These are phyloP conservation scores for Metarhizium brunneum DNA, from an alignment of 2,329 filamentous ascomycete species.

Conservation along the genomic window DNA sequence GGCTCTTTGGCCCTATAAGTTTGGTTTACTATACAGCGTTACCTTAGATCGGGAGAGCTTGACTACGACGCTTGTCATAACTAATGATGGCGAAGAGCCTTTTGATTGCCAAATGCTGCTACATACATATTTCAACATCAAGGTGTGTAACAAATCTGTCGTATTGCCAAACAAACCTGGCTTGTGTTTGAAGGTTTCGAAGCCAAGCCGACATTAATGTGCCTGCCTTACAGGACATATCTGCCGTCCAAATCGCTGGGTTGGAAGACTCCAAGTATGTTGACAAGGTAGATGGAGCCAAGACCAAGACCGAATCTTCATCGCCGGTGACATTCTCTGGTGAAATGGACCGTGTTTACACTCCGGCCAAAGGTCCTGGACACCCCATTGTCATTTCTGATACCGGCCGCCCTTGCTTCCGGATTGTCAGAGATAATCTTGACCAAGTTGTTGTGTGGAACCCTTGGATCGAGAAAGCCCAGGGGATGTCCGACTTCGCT, in stretches of 20 bases:
- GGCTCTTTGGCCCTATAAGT: slow-evolving; percentile 75
- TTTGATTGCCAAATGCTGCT: slow-evolving; percentile 90
- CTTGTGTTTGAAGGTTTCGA: background rate
- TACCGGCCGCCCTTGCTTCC: slow-evolving; percentile 55
- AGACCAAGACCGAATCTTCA: slow-evolving; percentile 55
- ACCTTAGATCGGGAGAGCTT: slow-evolving; percentile 68
- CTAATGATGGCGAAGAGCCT: slow-evolving; percentile 71
- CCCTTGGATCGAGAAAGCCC: slow-evolving; percentile 81
- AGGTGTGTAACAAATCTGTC: slow-evolving; percentile 42
- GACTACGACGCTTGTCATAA: slow-evolving; percentile 74
- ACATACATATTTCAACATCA: slow-evolving; percentile 80
- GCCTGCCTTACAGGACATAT: slow-evolving; percentile 59
- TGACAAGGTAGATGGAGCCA: slow-evolving; percentile 69
- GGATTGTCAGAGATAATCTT: slow-evolving; percentile 74
- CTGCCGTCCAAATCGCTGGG: slow-evolving; percentile 60
- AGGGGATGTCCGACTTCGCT: slow-evolving; percentile 74
- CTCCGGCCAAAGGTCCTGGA: slow-evolving; percentile 51
- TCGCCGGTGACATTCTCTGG: slow-evolving; percentile 58
- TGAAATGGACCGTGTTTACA: slow-evolving; percentile 87
- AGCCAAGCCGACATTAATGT: background rate
- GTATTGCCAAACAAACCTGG: background rate
- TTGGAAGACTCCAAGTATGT: slow-evolving; percentile 68
- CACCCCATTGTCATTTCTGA: slow-evolving; percentile 52
- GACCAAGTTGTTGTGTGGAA: slow-evolving; percentile 94
- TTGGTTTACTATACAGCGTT: slow-evolving; percentile 88